These are phyloP conservation scores for Nakazawaea molendinolei DNA, from an alignment of 805 yeast species.

Conservation along the genomic window DNA sequence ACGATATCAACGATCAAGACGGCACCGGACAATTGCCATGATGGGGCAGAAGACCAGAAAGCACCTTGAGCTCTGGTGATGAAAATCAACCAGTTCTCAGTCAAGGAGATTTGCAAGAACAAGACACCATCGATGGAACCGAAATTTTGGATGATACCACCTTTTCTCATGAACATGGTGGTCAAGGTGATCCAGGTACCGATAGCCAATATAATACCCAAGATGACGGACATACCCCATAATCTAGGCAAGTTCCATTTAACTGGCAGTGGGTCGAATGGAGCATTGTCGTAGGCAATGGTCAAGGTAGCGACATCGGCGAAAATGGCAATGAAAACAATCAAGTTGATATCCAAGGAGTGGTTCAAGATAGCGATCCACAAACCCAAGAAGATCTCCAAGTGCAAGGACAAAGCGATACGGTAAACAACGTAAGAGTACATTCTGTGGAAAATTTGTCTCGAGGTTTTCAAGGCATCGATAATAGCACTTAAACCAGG, in stretches of 20 bases:
- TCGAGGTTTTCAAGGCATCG: slow-evolving; percentile 89
- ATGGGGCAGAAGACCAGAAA: slow-evolving; percentile 94
- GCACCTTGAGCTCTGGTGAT: slow-evolving; percentile 96
- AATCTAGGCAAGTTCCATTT: slow-evolving; percentile 96
- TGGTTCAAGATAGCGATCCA: slow-evolving; percentile 93
- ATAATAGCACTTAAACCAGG: slow-evolving; percentile 94
- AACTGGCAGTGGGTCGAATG: slow-evolving; percentile 86
- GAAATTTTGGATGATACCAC: slow-evolving; percentile 94
- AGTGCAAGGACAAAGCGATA: slow-evolving; percentile 90
- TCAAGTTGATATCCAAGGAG: slow-evolving; percentile 81
- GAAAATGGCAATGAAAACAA: slow-evolving; percentile 94
- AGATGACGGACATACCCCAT: slow-evolving; percentile 92
- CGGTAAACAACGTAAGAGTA: slow-evolving; percentile 97
- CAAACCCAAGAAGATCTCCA: slow-evolving; percentile 90
- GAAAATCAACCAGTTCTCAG: slow-evolving; percentile 97
- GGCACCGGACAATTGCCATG: slow-evolving; percentile 96
- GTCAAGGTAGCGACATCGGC: slow-evolving; percentile 97
- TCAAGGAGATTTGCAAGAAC: slow-evolving; percentile 88
- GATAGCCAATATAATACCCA: slow-evolving; percentile 80
- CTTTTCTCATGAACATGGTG: slow-evolving; percentile 83
- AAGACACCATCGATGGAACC: slow-evolving; percentile 91
- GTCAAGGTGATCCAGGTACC: slow-evolving; percentile 95
- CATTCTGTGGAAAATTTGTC: slow-evolving; percentile 99
- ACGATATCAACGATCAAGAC: slow-evolving; percentile 83
- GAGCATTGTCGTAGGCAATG: slow-evolving; percentile 97